Base-by-base conservation (phyloP, 768 basidiomycete genomes). In the Agrocybe pediades region DNA sequence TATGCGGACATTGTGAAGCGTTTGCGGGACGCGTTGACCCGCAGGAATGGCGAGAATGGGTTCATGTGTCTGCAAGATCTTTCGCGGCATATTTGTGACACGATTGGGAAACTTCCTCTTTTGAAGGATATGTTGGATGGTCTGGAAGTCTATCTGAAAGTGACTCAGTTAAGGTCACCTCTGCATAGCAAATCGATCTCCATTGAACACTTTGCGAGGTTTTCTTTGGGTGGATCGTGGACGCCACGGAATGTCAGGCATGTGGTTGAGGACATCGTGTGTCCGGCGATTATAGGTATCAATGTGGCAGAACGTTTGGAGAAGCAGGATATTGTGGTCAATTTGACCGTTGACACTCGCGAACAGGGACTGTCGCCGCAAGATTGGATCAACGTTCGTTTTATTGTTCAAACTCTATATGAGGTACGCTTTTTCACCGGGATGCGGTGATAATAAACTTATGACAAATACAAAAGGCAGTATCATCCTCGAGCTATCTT, bases 291-390 rank as follows among this genome's bases (percentile, higher is more conserved):
- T 46, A 73, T 94, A 20, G 91, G 92, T 2, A 71, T 93, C 33
- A 82, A 89, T 57, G 73, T 78, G 5, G 78, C 76, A 53, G 92
- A 94, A 66, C 76, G 90, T 26, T 59, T 71, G 25, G 80, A 85
- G 61, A 78, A 78, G 59, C 92, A 94, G 63, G 65, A 78, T 25
- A 77, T 92, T 15, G 68, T 76, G 16, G 57, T 90, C 21, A 71
- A 71, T 9, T 41, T 84, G 7, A 57, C 62, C 6, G 59, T 76
- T 9, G 64, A 68, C 7, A 66, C 62, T 41, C 56, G 53, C 8
- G 53, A 49, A 19, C 47, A 60, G 5, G 62, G 58, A 21, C 46
- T 67, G 20, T 45, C 52, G 9, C 54, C 53, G 6, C 52, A 58
- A 6, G 56, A 69, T 24, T 63, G 62, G 57, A 33, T 80, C 49